These are phyloP conservation scores for Moringa oleifera DNA, from an alignment of 345 rosid species.

Conservation along the genomic window DNA sequence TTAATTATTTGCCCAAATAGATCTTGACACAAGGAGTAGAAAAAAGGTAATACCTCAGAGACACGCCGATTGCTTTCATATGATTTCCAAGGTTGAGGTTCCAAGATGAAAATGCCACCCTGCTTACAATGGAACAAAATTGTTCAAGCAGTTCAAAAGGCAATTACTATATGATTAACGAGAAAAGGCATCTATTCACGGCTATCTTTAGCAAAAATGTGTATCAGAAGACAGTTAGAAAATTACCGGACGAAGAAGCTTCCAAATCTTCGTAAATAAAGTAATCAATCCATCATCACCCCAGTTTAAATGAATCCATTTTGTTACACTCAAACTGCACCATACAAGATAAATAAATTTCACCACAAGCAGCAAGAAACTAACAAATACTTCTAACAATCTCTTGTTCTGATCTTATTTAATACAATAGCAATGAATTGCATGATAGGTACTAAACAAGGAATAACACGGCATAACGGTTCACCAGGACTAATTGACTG, in stretches of 20 bases:
- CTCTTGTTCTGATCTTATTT: no score
- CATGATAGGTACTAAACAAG: no score
- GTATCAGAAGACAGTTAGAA: background rate
- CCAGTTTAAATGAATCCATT: conserved; percentile 98
- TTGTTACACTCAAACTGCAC: conserved; percentile 88
- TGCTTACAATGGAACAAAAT: conserved; percentile 20
- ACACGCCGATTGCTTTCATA: conserved; percentile 74
- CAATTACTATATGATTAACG: no score
- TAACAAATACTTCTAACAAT: no score
- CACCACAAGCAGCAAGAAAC: conserved; percentile 6
- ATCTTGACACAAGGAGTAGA: background rate
- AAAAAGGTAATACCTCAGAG: conserved; percentile 50
- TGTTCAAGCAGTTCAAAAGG: background rate
- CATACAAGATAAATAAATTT: conserved; percentile 9
- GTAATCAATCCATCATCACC: conserved; percentile 88
- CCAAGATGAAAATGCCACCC: conserved; percentile 89
- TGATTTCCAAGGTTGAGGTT: conserved; percentile 97
- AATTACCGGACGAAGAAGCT: conserved; percentile 68
- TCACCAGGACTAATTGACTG: background rate
- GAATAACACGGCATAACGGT: background rate
- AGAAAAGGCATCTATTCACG: background rate
- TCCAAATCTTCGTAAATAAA: conserved; percentile 71
- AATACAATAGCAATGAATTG: no score
- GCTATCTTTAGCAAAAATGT: background rate
- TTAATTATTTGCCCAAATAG: no score